These are phyloP conservation scores for Lasiosphaeria miniovina DNA, from an alignment of 495 filamentous ascomycete genomes.

Conservation along the genomic window DNA sequence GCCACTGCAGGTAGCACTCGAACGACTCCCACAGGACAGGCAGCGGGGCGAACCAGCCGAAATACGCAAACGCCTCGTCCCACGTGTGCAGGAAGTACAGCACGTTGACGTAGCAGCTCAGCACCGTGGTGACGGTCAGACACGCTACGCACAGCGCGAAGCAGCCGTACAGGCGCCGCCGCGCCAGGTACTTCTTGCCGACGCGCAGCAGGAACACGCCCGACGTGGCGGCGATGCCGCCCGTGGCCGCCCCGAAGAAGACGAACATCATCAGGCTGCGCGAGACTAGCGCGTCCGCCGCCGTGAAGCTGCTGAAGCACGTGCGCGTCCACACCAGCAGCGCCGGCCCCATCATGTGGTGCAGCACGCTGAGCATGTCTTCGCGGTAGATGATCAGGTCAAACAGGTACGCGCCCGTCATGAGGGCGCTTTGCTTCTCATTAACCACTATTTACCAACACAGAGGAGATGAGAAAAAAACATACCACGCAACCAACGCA, in stretches of 20 bases:
- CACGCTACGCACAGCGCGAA: neutral
- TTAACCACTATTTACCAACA: neutral
- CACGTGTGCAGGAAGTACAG: conserved; percentile 4
- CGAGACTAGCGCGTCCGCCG: conserved; percentile 3
- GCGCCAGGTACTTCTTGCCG: conserved; percentile 2
- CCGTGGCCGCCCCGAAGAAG: conserved; percentile 2
- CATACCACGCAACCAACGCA: conserved; percentile 1
- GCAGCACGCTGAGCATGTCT: conserved; percentile 2
- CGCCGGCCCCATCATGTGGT: conserved; percentile 3
- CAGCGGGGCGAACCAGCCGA: neutral
- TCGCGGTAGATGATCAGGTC: conserved; percentile 9
- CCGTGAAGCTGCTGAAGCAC: conserved; percentile 1
- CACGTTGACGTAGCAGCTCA: conserved; percentile 7
- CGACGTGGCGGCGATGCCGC: conserved; percentile 1
- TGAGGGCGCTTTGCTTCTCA: neutral
- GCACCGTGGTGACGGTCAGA: neutral
- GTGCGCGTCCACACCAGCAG: conserved; percentile 2
- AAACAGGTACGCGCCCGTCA: conserved; percentile 3
- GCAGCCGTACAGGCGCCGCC: neutral
- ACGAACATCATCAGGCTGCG: conserved; percentile 8
- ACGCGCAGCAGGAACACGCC: conserved; percentile 5
- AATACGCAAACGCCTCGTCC: conserved; percentile 3
- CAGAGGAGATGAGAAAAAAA: neutral
- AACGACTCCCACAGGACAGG: conserved; percentile 3
- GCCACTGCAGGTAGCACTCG: conserved; percentile 7